Evolutionary conservation across 768 basidiomycete species (phyloP).

Genomic region (Naganishia antarctica): DNA sequence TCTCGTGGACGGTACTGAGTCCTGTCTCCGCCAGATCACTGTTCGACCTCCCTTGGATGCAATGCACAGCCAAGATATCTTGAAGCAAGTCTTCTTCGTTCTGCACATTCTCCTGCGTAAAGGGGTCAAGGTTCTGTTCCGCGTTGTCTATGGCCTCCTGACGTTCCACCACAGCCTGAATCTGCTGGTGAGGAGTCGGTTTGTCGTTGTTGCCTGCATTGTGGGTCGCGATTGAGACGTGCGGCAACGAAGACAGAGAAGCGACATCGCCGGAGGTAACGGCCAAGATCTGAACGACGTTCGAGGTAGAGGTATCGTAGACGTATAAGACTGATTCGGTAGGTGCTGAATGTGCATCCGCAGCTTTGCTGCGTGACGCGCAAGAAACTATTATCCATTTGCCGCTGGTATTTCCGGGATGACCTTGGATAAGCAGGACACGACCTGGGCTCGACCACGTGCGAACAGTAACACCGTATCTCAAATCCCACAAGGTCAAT

Average conservation of each 20-base stretch:
- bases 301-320: slow-evolving; percentile 1
- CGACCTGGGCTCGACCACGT: slow-evolving; percentile 67
- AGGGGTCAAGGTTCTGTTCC: background rate
- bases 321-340: background rate
- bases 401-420: slow-evolving; percentile 80
- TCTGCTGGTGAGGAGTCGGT: background rate
- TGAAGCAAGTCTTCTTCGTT: background rate
- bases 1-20: slow-evolving; percentile 28
- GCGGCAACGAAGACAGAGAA: background rate
- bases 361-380: slow-evolving; percentile 51
- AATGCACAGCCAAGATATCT: slow-evolving; percentile 9
- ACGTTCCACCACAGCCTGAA: background rate
- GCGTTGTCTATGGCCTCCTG: background rate
- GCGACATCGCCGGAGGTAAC: background rate
- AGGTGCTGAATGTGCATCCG: background rate
- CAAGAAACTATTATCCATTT: slow-evolving; percentile 84
- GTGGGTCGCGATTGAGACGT: background rate
- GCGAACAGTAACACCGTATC: slow-evolving; percentile 82
- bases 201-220: background rate
- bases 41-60: background rate
- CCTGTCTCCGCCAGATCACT: background rate
- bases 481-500: slow-evolving; percentile 87
- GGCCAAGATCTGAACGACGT: background rate
- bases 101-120: background rate
- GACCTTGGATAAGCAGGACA: slow-evolving; percentile 57